Percentiles rank a stretch among this genome's conserved stretches.
Evolutionary conservation across 2,329 filamentous ascomycete genomes (phyloP).

Genomic region (Botryosphaeria dothidea): DNA sequence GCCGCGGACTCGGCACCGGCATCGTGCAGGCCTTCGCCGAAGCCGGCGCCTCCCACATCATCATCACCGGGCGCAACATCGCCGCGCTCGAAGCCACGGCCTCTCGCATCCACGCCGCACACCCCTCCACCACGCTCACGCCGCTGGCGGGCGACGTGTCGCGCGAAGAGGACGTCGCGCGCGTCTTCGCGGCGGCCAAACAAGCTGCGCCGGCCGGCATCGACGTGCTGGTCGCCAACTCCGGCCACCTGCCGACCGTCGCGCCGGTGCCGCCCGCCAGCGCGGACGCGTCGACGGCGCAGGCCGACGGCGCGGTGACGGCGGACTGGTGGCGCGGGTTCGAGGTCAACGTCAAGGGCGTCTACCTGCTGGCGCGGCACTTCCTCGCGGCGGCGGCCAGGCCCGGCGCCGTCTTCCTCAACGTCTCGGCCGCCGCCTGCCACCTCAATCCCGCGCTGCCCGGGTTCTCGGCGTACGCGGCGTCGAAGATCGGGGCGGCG

Average conservation of each 20-base stretch:
- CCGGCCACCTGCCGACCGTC: constrained; percentile 21
- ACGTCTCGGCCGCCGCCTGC: constrained; percentile 25
- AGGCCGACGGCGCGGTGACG: neutral
- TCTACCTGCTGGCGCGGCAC: constrained; percentile 25
- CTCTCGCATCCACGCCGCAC: constrained; percentile 7
- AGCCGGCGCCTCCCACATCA: constrained; percentile 47
- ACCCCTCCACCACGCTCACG: constrained; percentile 22
- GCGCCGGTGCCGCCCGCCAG: constrained; percentile 18
- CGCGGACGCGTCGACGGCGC: neutral
- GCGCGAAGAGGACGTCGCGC: constrained; percentile 23
- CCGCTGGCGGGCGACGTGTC: constrained; percentile 25
- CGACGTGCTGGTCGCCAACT: constrained; percentile 29
- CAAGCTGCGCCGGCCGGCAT: constrained; percentile 19
- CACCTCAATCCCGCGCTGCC: constrained; percentile 17
- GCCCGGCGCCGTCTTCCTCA: constrained; percentile 25
- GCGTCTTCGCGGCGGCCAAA: constrained; percentile 24
- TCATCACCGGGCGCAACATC: constrained; percentile 45
- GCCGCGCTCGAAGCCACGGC: constrained; percentile 35
- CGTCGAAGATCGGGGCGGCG: constrained; percentile 37
- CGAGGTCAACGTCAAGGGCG: constrained; percentile 24
- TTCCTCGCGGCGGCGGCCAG: constrained; percentile 28
- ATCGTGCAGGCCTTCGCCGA: constrained; percentile 46
- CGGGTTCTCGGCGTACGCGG: constrained; percentile 31
- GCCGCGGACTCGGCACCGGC: constrained; percentile 48
- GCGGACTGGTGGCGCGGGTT: constrained; percentile 23